Evolutionary conservation across 345 rosid genomes (phyloP), one percentile per base, ranked within the genome.

Genomic region (Sonneratia alba): DNA sequence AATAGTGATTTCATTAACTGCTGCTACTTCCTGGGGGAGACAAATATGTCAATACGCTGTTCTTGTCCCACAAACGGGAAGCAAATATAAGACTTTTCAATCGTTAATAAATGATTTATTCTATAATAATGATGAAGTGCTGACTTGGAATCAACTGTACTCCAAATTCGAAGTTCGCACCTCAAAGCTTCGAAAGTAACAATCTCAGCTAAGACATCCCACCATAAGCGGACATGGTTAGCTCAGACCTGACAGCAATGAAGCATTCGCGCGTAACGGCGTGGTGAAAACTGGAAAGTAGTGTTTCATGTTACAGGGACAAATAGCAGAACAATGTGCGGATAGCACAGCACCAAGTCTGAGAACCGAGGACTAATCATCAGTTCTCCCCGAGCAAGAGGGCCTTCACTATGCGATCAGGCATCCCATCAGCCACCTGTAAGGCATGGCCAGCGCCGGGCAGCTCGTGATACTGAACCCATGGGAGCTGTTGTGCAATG

Each of bases 391-490:
- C 79, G 16, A 76, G 64, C 45, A 75, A 55, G 40, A 76, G 70
- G 68, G 37, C 49, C 72, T 47, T 76, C 12, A 57, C 18, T 38
- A 72, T 76, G 47, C 56, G 68, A 67, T 76, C 75, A 6, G 62
- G 21, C 79, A 76, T 68, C 72, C 79, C 75, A 61, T 37, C 61
- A 22, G 75, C 75, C 36, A 38, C 3, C 13, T 71, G 69, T 36
- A 76, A 67, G 11, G 3, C 1, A 48, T 72, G 79, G 6, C 79
- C 79, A 24, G 68, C 67, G 6, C 40, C 69, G 0, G 75, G 68
- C 13, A 76, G 55, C 79, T 71, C 79, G 22, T 76, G 79, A 37
- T 76, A 76, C 36, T 67, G 72, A 61, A 76, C 71, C 79, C 79
- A 76, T 4, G 74, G 75, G 22, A 71, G 75, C 47, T 72, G 40